Evolutionary conservation across 768 basidiomycete species (phyloP), one percentile per base, ranked within the genome.

Genomic region (Agaricus blazei): DNA sequence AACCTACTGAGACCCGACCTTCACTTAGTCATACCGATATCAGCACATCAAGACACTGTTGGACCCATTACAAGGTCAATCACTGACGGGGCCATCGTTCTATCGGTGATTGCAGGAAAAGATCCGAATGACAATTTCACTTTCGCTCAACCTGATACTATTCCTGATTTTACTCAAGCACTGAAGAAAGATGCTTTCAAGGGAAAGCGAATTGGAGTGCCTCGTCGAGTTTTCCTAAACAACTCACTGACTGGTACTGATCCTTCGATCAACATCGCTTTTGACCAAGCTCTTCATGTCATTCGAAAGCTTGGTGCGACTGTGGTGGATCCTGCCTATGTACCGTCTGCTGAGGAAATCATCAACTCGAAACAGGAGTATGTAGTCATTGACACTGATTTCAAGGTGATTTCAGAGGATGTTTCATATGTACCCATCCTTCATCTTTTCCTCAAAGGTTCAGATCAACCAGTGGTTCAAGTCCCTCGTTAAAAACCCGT

Each of bases 281-380:
- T 79, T 50, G 70, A 76, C 38, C 38, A 67, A 29, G 75, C 76
- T 1, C 60, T 80, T 41, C 37, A 60, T 14, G 70, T 68, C 0
- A 66, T 80, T 9, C 62, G 66, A 37, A 58, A 58, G 2, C 67
- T 80, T 1, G 79, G 80, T 2, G 78, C 78, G 1, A 74, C 77
- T 1, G 70, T 88, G 3, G 72, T 87, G 5, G 84, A 88, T 62
- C 82, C 84, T 1, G 80, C 83, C 1, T 81, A 85, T 56, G 67
- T 87, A 14, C 78, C 82, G 0, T 78, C 79, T 27, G 79, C 78
- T 3, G 71, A 75, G 0, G 82, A 81, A 52, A 74, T 82, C 9
- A 60, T 73, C 19, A 56, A 59, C 2, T 78, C 78, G 0, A 74
- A 75, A 14, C 81, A 83, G 52, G 83, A 87, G 63, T 78, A 71